phyloP scores from a whole-genome alignment of 163 green algal genomes.

The Prototheca wickerhamii region DNA sequence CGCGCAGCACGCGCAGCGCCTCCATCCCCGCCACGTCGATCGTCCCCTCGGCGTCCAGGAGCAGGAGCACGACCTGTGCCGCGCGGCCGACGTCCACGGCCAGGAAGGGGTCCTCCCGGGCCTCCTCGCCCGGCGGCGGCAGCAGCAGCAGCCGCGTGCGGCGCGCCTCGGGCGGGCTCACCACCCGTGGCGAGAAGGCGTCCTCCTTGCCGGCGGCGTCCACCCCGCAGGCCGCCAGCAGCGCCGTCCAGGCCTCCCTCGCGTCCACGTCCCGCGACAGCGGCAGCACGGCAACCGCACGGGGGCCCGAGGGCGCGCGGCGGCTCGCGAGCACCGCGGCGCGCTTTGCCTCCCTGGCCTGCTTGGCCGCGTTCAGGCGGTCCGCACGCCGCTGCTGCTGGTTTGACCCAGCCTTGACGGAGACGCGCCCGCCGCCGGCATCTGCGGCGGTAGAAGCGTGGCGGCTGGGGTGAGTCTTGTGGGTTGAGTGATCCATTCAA shows the following conservation, averaged over 20 bases:
- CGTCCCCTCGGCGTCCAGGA: constrained; percentile 14
- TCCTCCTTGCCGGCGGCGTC: neutral
- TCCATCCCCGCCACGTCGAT: constrained; percentile 35
- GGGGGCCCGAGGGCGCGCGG: constrained; percentile 32
- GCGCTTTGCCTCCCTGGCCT: constrained; percentile 53
- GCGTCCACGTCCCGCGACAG: constrained; percentile 49
- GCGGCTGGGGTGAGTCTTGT: neutral
- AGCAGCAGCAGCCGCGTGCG: constrained; percentile 43
- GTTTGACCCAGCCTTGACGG: constrained; percentile 21
- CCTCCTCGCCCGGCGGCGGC: constrained; percentile 15
- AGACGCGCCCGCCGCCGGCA: constrained; percentile 1
- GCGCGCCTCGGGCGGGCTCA: constrained; percentile 19
- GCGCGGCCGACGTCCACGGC: constrained; percentile 49
- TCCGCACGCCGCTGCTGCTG: constrained; percentile 37
- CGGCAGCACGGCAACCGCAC: constrained; percentile 61
- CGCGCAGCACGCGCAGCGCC: constrained; percentile 57
- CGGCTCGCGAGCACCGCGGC: constrained; percentile 40
- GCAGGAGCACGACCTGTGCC: constrained; percentile 32
- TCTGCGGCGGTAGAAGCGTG: neutral
- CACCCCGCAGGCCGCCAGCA: constrained; percentile 33
- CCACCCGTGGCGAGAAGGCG: constrained; percentile 23
- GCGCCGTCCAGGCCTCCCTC: constrained; percentile 28
- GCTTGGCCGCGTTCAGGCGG: constrained; percentile 49
- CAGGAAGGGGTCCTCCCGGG: constrained; percentile 45
- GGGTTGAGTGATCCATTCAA: neutral